Evolutionary conservation across 208 protist species (phyloP).

Genomic region (Novymonas esmeraldas): DNA sequence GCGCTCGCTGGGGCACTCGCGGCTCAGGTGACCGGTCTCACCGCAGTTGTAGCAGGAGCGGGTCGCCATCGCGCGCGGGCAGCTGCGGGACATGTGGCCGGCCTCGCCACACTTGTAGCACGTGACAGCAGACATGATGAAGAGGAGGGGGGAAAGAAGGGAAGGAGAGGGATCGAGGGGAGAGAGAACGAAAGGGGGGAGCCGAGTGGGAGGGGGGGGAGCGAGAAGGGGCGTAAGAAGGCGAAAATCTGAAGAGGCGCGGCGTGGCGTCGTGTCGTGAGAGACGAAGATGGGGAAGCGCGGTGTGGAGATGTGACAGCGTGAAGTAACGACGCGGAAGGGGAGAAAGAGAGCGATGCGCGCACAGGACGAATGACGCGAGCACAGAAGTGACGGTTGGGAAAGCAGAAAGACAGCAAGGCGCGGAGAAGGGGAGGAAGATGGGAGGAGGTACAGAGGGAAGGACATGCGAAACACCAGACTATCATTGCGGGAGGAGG

Average conservation of each 20-base stretch:
- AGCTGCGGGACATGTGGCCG: slow-evolving; percentile 65
- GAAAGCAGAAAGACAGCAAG: too few species aligned
- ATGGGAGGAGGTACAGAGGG: too few species aligned
- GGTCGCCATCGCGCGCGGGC: slow-evolving; percentile 36
- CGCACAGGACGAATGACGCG: too few species aligned
- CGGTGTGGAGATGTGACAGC: too few species aligned
- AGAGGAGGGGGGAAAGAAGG: slow-evolving; percentile 10
- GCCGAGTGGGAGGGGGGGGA: background rate
- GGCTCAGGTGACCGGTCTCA: slow-evolving; percentile 60
- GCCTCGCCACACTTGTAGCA: slow-evolving; percentile 75
- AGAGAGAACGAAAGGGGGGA: slow-evolving; percentile 2
- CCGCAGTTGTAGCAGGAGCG: slow-evolving; percentile 72
- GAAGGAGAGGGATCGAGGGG: background rate
- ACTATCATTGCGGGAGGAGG: too few species aligned
- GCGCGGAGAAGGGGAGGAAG: too few species aligned
- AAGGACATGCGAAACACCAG: too few species aligned
- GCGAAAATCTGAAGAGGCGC: slow-evolving; percentile 15
- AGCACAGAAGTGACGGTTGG: too few species aligned
- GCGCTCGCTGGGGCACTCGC: slow-evolving; percentile 66
- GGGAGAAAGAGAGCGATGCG: too few species aligned
- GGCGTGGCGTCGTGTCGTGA: too few species aligned
- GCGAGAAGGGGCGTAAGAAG: background rate
- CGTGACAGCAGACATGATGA: slow-evolving; percentile 44
- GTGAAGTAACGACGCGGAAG: too few species aligned
- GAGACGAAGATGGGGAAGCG: too few species aligned